Evolutionary conservation across 2,329 filamentous ascomycete genomes (phyloP).

Genomic region (Sarocladiaceae sp.): DNA sequence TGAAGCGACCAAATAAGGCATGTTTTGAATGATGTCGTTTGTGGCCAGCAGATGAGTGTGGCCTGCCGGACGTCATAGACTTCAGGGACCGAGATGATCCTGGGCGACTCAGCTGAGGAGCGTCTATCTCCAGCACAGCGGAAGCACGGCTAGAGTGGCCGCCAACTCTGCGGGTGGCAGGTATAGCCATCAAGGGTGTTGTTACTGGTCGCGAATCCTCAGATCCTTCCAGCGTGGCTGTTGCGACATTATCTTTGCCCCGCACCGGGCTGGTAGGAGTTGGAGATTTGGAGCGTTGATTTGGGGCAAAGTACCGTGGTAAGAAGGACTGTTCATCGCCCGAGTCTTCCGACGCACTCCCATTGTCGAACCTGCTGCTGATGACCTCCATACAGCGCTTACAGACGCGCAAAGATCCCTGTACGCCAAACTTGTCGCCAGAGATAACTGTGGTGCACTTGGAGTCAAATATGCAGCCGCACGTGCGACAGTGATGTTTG

Average conservation of each 20-base stretch:
- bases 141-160: slow-evolving; percentile 77
- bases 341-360: slow-evolving; percentile 82
- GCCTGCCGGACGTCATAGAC: slow-evolving; percentile 63
- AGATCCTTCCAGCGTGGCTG: slow-evolving; percentile 31
- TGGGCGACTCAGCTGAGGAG: slow-evolving; percentile 80
- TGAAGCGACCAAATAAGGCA: slow-evolving; percentile 74
- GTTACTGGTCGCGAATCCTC: slow-evolving; percentile 51
- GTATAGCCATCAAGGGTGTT: slow-evolving; percentile 70
- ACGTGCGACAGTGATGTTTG: slow-evolving; percentile 94
- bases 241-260: slow-evolving; percentile 35
- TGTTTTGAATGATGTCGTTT: slow-evolving; percentile 85
- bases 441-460: slow-evolving; percentile 93
- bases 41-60: slow-evolving; percentile 70
- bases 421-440: slow-evolving; percentile 81
- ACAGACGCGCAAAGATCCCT: slow-evolving; percentile 81
- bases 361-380: slow-evolving; percentile 75
- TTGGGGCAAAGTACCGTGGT: slow-evolving; percentile 57
- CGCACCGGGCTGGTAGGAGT: slow-evolving; percentile 25
- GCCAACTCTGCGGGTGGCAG: slow-evolving; percentile 59
- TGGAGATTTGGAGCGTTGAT: slow-evolving; percentile 39
- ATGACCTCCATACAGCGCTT: slow-evolving; percentile 91
- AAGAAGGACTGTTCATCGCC: slow-evolving; percentile 71
- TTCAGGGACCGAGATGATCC: slow-evolving; percentile 87
- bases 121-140: slow-evolving; percentile 84
- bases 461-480: slow-evolving; percentile 97